Evolutionary conservation across 2,329 filamentous ascomycete genomes (phyloP).

Genomic region (Lasiodiplodia citricola): DNA sequence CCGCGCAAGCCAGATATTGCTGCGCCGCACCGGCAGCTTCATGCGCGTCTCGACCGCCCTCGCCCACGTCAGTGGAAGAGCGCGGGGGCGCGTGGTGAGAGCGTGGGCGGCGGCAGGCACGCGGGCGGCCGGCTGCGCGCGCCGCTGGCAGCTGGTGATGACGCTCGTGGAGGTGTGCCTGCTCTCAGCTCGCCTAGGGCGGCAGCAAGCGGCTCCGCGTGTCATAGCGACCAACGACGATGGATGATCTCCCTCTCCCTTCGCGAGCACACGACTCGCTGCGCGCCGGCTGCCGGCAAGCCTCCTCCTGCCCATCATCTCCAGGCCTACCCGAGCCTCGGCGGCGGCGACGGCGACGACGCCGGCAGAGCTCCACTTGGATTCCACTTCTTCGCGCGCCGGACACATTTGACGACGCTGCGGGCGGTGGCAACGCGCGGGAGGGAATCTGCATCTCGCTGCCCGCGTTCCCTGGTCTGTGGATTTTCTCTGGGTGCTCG

Average conservation of each 20-base stretch:
- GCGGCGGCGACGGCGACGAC: background rate
- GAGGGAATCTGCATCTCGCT: background rate
- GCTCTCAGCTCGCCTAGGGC: slow-evolving; percentile 15
- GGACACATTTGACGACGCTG: background rate
- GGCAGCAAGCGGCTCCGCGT: slow-evolving; percentile 14
- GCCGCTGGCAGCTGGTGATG: background rate
- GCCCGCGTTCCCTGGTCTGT: slow-evolving; percentile 16
- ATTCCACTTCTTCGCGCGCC: background rate
- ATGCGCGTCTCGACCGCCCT: slow-evolving; percentile 9
- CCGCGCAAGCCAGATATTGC: slow-evolving; percentile 19
- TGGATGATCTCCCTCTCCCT: slow-evolving; percentile 15
- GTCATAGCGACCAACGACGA: slow-evolving; percentile 15
- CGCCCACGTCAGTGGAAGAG: background rate
- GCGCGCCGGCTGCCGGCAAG: slow-evolving; percentile 20
- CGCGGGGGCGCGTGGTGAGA: slow-evolving; percentile 3
- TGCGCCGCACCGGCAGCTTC: slow-evolving; percentile 21
- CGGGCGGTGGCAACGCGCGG: slow-evolving; percentile 1
- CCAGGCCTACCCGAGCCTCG: slow-evolving; percentile 7
- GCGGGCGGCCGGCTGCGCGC: slow-evolving; percentile 11
- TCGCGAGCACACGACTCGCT: slow-evolving; percentile 17
- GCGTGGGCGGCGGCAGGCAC: slow-evolving; percentile 18
- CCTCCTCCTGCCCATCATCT: slow-evolving; percentile 12
- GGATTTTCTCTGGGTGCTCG: slow-evolving; percentile 24
- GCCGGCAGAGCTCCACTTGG: slow-evolving; percentile 5
- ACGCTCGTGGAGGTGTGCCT: background rate